phyloP scores from a whole-genome alignment of 345 rosid species.

The Eutrema heterophyllum region DNA sequence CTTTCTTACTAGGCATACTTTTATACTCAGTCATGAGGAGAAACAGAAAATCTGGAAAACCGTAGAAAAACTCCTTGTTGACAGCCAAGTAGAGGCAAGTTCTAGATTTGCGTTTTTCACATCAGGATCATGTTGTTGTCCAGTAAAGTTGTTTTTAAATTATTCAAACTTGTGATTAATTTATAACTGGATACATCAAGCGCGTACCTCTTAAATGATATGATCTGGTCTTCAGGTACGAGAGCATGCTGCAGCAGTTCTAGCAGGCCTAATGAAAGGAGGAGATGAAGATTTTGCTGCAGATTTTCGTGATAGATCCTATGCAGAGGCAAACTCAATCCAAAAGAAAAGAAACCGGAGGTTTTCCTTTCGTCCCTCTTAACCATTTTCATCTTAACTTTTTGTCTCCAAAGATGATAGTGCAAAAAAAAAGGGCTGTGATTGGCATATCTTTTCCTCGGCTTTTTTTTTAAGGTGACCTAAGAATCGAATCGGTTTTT shows the following conservation, averaged over 20 bases:
- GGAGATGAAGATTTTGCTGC: slow-evolving; percentile 81
- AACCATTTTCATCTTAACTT: not conserved
- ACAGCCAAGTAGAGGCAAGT: slow-evolving; percentile 97
- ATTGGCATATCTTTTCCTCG: not conserved
- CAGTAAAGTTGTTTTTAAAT: not conserved
- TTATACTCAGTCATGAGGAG: slow-evolving; percentile 61
- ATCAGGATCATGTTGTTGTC: not conserved
- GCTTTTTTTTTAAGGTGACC: not conserved
- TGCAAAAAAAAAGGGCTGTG: not conserved
- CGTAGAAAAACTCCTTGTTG: slow-evolving; percentile 75
- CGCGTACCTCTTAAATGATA: not conserved
- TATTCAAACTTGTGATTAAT: not conserved
- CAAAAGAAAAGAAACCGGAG: slow-evolving; percentile 61
- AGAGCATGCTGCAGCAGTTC: slow-evolving; percentile 97
- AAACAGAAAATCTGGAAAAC: slow-evolving; percentile 78
- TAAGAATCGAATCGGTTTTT: slow-evolving; percentile 6
- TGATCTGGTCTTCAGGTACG: slow-evolving; percentile 55
- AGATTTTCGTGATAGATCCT: slow-evolving; percentile 81
- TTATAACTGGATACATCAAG: not conserved
- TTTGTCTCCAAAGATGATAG: not conserved
- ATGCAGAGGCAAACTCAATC: slow-evolving; percentile 60
- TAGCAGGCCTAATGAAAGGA: slow-evolving; percentile 95
- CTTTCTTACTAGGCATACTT: slow-evolving; percentile 64
- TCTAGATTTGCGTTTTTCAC: slow-evolving; percentile 2
- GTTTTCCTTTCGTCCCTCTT: slow-evolving; percentile 27